Evolutionary conservation across 2,329 filamentous ascomycete genomes (phyloP), one percentile per base, ranked within the genome.

Genomic region (Aspergillus ochraceoroseus): DNA sequence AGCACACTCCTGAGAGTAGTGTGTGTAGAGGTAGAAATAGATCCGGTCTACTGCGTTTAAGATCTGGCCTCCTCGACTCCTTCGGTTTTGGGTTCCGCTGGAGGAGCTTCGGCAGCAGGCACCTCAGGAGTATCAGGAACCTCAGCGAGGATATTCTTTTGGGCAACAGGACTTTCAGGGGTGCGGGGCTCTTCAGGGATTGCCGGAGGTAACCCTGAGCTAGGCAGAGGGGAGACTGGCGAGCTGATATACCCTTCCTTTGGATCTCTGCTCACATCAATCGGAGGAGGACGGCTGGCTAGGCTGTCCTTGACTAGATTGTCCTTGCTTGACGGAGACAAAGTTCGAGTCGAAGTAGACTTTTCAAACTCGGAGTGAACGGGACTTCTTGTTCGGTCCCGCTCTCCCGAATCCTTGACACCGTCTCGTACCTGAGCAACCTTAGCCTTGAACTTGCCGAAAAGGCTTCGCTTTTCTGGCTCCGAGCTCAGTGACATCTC

Each of bases 391-490:
- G 73, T 68, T 14, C 70, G 63, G 36, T 70, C 71, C 48, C 73
- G 73, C 51, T 76, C 76, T 5, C 38, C 42, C 13, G 68, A 70
- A 25, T 75, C 70, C 42, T 72, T 73, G 19, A 75, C 73, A 29
- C 80, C 78, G 19, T 78, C 70, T 32, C 67, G 70, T 5, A 65
- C 68, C 34, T 71, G 64, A 7, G 68, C 71, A 41, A 83, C 71
- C 62, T 82, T 83, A 47, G 75, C 77, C 48, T 80, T 75, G 49
- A 83, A 74, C 69, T 81, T 83, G 5, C 74, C 77, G 49, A 83
- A 75, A 2, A 79, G 71, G 1, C 78, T 75, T 47, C 75, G 80
- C 60, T 75, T 79, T 47, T 79, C 73, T 1, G 66, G 59, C 33
- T 73, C 71, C 2, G 49, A 49, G 12, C 48, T 19, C 7, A 30